A percentile compares a stretch with the other conserved stretches of the same genome.
Conservation (phyloP, 2,329 filamentous ascomycete genomes). For the Colletotrichum phormii region DNA sequence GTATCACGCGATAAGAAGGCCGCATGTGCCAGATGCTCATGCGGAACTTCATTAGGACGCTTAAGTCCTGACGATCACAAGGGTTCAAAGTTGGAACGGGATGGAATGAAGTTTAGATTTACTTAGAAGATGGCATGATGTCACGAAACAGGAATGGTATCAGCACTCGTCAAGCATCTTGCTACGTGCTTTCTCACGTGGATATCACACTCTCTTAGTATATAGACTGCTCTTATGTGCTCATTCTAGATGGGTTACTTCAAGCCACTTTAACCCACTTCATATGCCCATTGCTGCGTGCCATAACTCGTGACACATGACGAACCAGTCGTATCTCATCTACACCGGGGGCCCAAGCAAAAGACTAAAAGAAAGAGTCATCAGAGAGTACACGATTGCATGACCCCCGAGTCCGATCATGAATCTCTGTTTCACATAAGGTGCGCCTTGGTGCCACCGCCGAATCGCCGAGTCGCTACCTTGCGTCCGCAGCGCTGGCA, state of each 20-base stretch:
- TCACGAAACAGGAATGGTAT: too few relatives aligned
- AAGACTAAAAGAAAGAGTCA: not conserved
- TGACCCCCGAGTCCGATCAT: too few relatives aligned
- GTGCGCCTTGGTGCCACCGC: slow-evolving; percentile 27
- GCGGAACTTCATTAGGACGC: not conserved
- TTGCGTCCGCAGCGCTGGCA: slow-evolving; percentile 29
- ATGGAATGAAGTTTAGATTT: not conserved
- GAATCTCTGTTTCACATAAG: slow-evolving; percentile 9
- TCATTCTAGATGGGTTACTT: too few relatives aligned
- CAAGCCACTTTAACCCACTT: too few relatives aligned
- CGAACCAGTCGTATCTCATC: not conserved
- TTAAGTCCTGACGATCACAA: not conserved
- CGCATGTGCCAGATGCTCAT: not conserved
- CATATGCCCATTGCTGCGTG: too few relatives aligned
- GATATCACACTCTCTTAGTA: too few relatives aligned
- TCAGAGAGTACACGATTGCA: not conserved
- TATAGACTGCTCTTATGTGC: too few relatives aligned
- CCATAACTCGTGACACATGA: too few relatives aligned
- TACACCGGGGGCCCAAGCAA: not conserved
- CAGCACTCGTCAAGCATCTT: too few relatives aligned
- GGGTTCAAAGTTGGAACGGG: not conserved
- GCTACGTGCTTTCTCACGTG: too few relatives aligned
- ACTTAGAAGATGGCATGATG: not conserved
- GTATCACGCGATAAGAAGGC: not conserved
- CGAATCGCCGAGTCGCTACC: slow-evolving; percentile 29